Base-by-base conservation (phyloP, 177 flowering plant species). In the Telopea speciosissima region DNA sequence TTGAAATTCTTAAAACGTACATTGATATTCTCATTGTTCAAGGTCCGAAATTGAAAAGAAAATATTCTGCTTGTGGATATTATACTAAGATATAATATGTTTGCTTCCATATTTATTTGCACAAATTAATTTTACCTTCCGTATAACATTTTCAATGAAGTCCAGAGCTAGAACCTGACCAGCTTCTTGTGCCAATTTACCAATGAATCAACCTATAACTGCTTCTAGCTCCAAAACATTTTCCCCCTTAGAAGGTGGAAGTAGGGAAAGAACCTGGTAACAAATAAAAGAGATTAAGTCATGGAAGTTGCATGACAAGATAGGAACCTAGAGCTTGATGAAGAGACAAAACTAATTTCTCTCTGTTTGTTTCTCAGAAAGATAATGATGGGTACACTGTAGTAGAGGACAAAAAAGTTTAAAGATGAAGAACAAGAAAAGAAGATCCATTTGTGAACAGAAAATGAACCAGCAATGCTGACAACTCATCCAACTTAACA, bases 151-250 rank as follows among this genome's bases (percentile, higher is more conserved):
- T 10, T 93, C 97, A 75, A 90, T 90, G 85, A 95, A 90, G 71
- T 95, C 97, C 74, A 93, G 1, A 24, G 98, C 97, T 21, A 89
- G 33, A 74, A 95, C 84, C 26, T 89, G 80, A 58, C 80, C 87
- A 75, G 99, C 99, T 75, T 83, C 88, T 78, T 85, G 79, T 24
- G 94, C 97, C 68, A 95, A 72, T 75, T 95, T 97, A n/a, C 93
- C 92, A 61, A 97, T 95, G 79, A 95, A 93, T 68, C 97, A 91
- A 79, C 97, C 98, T 76, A 90, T 91, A 42, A 97, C 99, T 5
- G 97, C 97, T 58, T 98, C 99, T 49, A 93, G 86, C 75, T 93
- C 97, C 78, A 95, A 64, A 42, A 95, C 84, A 28, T 85, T 75
- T 78, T 93, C 91, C 31, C 93, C 95, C 66, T 86, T 86, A 76